Base-by-base conservation (phyloP, 257 asterid species). In the Penstemon barbatus region DNA sequence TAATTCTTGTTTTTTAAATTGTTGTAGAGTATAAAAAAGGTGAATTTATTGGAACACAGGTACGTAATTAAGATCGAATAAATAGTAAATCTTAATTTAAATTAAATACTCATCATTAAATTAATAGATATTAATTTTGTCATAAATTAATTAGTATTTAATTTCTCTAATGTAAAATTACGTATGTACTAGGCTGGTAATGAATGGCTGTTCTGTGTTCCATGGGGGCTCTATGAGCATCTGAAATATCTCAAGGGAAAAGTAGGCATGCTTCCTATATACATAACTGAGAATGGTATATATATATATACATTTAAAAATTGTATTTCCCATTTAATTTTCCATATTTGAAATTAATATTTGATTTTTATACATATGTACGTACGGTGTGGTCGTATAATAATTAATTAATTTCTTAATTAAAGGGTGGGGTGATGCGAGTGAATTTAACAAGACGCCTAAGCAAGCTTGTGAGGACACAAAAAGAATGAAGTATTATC, bases 201-300 rank as follows among this genome's bases (percentile, higher is more conserved):
- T 7, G 25, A 58, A 3, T 73, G 79, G 79, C 37, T 73, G 61
- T 52, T 42, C 68, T 58, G 67, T 19, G 75, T 69, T 70, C 82
- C 85, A 8, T 59, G 75, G 73, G 85, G 82, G 40, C 37, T 80
- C 4, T 62, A 68, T 69, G 71, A 80, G 77, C 75, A 77, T 40
- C 48, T 80, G 75, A 62, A 70, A 37, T 18, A 63, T 37, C 55
- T 80, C 3, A 65, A 69, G 13, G 58, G 64, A n/a, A 77, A 80
- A 57, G 7, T 62, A 19, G 64, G 75, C 63, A 65, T 66, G 38
- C 84, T 74, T 12, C 61, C 77, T 4, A 74, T 80, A 51, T 74
- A 77, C 69, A 76, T 80, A 7, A 73, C 82, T 0, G 82, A 80
- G 62, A 80, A 80, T 58, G 85, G 82, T 15, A 15, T 15, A 15